Base-by-base conservation (phyloP, 805 yeast genomes). In the Candida maesae region DNA sequence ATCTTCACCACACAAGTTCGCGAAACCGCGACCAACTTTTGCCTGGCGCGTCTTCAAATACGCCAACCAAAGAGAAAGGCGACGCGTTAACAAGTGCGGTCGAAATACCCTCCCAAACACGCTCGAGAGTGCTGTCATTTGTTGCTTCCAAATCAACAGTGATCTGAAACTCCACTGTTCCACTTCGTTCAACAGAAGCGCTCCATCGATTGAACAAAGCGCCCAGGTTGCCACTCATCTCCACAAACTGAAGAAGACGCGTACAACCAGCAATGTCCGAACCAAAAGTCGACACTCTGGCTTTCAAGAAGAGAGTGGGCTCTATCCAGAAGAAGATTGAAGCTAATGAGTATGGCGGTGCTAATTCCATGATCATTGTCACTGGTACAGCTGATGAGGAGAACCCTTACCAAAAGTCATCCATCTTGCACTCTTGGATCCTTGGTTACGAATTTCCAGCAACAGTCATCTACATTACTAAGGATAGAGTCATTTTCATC, bases 391-490 rank as follows among this genome's bases (percentile, higher is more conserved):
- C 86, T 33, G 89, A 87, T 58, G 93, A 85, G 45, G 91, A 84
- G 49, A 84, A 88, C 60, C 95, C 95, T 35, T 89, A 87, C 63
- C 88, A 84, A 59, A 87, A 87, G 64, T 82, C 95, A 11, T 81
- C 95, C 1, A 81, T 84, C 33, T 64, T 90, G 35, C 97, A 90
- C 60, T 84, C 80, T 38, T 91, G 98, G 98, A 67, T 91, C 39
- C 66, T 91, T 36, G 96, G 97, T 4, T 91, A 90, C 60, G 98
- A 93, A 60, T 91, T 91, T 58, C 95, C 95, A n/a, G 93, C 93
- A 37, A 89, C 97, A 2, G 79, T 80, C 23, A 64, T 91, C 39
- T 78, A 73, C 37, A 65, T 90, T 43, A 74, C 84, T 3, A 71
- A 73, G 40, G 76, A 74, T 28, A 78, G 77, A 49, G 67, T 79